These are phyloP conservation scores for Catharanthus roseus DNA, from an alignment of 257 asterid species.

Conservation along the genomic window DNA sequence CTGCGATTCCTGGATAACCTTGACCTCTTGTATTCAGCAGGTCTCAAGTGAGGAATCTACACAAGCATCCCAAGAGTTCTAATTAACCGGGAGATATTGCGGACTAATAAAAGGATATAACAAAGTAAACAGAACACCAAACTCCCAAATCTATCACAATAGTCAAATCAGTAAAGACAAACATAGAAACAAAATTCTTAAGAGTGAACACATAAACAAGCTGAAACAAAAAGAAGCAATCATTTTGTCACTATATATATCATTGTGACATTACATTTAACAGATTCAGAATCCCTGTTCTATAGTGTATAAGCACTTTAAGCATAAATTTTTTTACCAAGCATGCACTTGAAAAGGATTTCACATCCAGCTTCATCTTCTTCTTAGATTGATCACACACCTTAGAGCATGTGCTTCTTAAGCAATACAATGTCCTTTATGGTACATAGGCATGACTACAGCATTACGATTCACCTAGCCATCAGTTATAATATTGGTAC, in stretches of 20 bases:
- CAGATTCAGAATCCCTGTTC: neutral
- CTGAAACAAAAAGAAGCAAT: neutral
- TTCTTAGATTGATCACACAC: neutral
- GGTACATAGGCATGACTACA: too few relatives aligned
- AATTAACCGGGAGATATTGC: neutral
- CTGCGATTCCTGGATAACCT: slow-evolving; percentile 29
- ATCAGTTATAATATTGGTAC: too few relatives aligned
- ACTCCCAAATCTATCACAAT: neutral
- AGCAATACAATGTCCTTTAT: neutral
- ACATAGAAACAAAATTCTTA: neutral
- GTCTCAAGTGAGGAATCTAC: slow-evolving; percentile 36
- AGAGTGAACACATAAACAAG: neutral
- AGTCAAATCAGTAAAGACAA: neutral
- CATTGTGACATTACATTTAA: neutral
- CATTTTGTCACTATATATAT: neutral
- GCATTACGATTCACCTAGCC: too few relatives aligned
- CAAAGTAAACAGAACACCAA: neutral
- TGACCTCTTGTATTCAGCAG: slow-evolving; percentile 36
- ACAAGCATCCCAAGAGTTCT: neutral
- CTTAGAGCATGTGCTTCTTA: neutral
- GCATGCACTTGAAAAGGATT: neutral
- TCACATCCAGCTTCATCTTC: neutral
- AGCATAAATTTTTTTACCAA: neutral
- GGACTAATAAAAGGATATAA: neutral
- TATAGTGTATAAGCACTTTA: neutral